These are phyloP conservation scores for Limnanthes douglasii DNA, from an alignment of 345 rosid genomes.

Conservation along the genomic window DNA sequence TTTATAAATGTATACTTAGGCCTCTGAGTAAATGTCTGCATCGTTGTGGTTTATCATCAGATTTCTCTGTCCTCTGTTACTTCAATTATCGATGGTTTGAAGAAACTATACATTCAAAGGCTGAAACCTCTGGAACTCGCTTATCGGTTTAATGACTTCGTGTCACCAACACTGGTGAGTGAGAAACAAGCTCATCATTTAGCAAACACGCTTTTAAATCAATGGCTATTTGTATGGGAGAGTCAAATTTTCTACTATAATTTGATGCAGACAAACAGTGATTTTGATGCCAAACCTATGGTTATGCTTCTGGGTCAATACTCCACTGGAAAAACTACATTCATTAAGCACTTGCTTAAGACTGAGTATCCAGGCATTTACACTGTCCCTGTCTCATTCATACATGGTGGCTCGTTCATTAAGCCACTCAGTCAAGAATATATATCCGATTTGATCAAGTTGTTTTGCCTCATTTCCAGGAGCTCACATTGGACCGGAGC, in stretches of 20 bases:
- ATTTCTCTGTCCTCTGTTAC: slow-evolving; percentile 72
- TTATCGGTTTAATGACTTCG: slow-evolving; percentile 87
- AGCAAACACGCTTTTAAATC: neutral
- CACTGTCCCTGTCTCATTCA: neutral
- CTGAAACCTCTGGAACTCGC: slow-evolving; percentile 84
- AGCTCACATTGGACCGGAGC: slow-evolving; percentile 97
- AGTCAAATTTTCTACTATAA: slow-evolving; percentile 1
- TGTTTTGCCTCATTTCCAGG: slow-evolving; percentile 32
- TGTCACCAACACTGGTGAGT: slow-evolving; percentile 75
- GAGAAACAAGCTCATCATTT: no score
- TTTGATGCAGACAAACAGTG: slow-evolving; percentile 61
- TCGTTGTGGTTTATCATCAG: slow-evolving; percentile 16
- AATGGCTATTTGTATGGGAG: neutral
- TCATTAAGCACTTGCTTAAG: slow-evolving; percentile 86
- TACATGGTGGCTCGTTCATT: no score
- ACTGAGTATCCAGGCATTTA: slow-evolving; percentile 62
- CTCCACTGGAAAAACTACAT: slow-evolving; percentile 97
- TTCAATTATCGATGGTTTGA: slow-evolving; percentile 83
- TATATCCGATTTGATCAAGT: no score
- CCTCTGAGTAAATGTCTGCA: neutral
- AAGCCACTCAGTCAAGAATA: no score
- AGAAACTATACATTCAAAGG: slow-evolving; percentile 78
- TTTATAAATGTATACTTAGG: neutral
- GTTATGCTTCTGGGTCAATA: slow-evolving; percentile 97
- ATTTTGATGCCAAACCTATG: slow-evolving; percentile 95